phyloP scores from a whole-genome alignment of 441 rosid species.

The Aleurites moluccanus region DNA sequence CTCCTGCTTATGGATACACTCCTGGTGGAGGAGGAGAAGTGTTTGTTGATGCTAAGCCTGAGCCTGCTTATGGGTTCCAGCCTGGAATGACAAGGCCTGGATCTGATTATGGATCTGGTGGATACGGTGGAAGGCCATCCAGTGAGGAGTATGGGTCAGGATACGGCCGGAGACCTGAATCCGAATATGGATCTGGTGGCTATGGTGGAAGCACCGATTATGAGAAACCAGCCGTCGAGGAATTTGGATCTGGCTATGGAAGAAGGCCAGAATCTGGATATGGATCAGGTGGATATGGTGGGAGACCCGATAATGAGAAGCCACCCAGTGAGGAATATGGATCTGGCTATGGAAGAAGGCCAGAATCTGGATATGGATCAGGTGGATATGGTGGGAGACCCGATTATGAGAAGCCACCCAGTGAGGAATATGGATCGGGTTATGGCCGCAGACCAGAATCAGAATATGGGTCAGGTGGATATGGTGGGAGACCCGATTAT shows the following conservation, averaged over 20 bases:
- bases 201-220: no score
- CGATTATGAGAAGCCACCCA: background rate
- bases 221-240: no score
- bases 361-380: slow-evolving; percentile 29
- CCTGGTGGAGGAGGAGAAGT: slow-evolving; percentile 36
- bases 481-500: slow-evolving; percentile 34
- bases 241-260: background rate
- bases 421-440: slow-evolving; percentile 32
- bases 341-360: slow-evolving; percentile 30
- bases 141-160: slow-evolving; percentile 23
- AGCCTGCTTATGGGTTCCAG: slow-evolving; percentile 29
- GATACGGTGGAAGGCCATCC: slow-evolving; percentile 34
- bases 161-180: no score
- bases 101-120: slow-evolving; percentile 37
- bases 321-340: slow-evolving; percentile 23
- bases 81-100: slow-evolving; percentile 5
- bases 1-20: slow-evolving; percentile 25
- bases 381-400: slow-evolving; percentile 29
- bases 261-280: slow-evolving; percentile 17
- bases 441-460: slow-evolving; percentile 25
- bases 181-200: slow-evolving; percentile 1
- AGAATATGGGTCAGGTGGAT: slow-evolving; percentile 35
- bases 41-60: slow-evolving; percentile 15
- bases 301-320: slow-evolving; percentile 12
- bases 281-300: slow-evolving; percentile 33